A percentile compares a stretch with the other conserved stretches of the same genome.
Conservation (phyloP, 257 asterid genomes). For the Anisodus acutangulus region DNA sequence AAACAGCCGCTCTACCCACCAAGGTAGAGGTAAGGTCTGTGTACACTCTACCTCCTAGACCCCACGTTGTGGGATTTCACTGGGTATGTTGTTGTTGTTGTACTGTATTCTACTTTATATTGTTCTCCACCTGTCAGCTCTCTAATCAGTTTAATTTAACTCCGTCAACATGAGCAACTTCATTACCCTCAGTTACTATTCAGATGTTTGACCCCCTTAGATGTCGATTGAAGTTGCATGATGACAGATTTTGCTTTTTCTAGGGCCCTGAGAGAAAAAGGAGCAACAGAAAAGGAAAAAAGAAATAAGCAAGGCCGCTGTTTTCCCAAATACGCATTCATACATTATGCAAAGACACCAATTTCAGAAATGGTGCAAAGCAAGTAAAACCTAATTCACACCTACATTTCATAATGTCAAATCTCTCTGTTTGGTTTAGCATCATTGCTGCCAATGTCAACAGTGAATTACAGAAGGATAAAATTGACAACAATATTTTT, state of each 20-base stretch:
- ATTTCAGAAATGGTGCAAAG: not conserved
- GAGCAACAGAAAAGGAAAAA: not conserved
- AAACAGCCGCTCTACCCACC: too few relatives aligned
- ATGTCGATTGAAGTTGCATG: not conserved
- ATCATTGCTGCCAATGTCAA: not conserved
- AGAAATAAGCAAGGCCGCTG: not conserved
- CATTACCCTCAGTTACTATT: not conserved
- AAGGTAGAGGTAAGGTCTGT: too few relatives aligned
- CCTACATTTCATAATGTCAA: not conserved
- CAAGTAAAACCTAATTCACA: not conserved
- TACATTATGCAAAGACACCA: too few relatives aligned
- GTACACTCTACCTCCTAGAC: too few relatives aligned
- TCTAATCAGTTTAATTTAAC: not conserved
- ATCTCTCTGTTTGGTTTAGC: not conserved
- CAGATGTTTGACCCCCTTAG: not conserved
- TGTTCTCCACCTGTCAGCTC: not conserved
- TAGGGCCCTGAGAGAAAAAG: not conserved
- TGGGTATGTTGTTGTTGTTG: too few relatives aligned
- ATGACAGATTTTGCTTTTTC: not conserved
- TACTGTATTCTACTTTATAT: not conserved
- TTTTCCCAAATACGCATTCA: not conserved
- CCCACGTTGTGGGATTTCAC: too few relatives aligned
- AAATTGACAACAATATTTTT: not conserved
- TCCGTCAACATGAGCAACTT: not conserved
- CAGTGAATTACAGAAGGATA: not conserved